phyloP scores from a whole-genome alignment of 1,284 basidiomycete species.

The Trametes polyzona region DNA sequence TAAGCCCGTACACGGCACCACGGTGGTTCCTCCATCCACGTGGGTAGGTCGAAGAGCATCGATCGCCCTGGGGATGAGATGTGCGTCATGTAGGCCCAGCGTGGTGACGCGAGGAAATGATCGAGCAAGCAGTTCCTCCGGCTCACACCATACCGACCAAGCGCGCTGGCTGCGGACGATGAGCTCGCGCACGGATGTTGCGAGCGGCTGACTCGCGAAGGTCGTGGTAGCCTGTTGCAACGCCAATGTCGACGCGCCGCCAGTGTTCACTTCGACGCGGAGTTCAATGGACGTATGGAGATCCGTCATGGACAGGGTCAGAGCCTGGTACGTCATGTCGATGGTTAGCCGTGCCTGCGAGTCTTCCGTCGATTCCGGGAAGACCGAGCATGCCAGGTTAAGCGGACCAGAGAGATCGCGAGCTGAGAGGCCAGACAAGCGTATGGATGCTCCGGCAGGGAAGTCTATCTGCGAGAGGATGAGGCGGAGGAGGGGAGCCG shows the following conservation, averaged over 20 bases:
- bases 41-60: slow-evolving; percentile 6
- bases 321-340: slow-evolving; percentile 11
- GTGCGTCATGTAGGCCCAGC: slow-evolving; percentile 7
- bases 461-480: slow-evolving; percentile 11
- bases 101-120: background rate
- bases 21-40: background rate
- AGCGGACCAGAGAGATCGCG: slow-evolving; percentile 1
- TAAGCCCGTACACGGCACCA: slow-evolving; percentile 1
- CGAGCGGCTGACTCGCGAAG: background rate
- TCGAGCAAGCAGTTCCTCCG: slow-evolving; percentile 1
- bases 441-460: slow-evolving; percentile 6
- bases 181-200: background rate
- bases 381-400: background rate
- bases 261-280: slow-evolving; percentile 15
- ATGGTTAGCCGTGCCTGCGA: background rate
- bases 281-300: background rate
- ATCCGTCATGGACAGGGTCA: background rate
- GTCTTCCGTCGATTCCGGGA: background rate
- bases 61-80: slow-evolving; percentile 7
- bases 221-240: slow-evolving; percentile 7
- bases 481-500: slow-evolving; percentile 7
- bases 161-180: slow-evolving; percentile 14
- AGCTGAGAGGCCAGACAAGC: slow-evolving; percentile 10
- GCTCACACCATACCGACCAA: slow-evolving; percentile 24
- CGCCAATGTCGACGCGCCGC: slow-evolving; percentile 10